These are phyloP conservation scores for Amanita subjunquillea DNA, from an alignment of 768 basidiomycete species.

Conservation along the genomic window DNA sequence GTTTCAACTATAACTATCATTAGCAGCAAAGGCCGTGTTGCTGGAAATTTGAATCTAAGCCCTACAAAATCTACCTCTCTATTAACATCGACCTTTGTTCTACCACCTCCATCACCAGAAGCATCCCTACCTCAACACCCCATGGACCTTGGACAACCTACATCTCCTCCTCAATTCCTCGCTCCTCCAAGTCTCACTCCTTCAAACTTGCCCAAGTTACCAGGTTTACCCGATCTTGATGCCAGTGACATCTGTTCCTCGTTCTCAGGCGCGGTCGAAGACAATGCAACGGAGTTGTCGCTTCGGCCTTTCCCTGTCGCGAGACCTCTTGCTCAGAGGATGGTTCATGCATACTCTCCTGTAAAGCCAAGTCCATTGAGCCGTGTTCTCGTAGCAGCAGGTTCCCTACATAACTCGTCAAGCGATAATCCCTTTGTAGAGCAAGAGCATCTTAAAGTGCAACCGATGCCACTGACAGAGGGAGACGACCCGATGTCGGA, in stretches of 20 bases:
- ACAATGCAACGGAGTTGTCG: slow-evolving; percentile 6
- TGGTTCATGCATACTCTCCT: slow-evolving; percentile 78
- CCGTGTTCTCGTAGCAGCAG: slow-evolving; percentile 61
- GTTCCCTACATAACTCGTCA: slow-evolving; percentile 40
- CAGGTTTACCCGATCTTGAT: background rate
- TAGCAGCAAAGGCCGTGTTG: background rate
- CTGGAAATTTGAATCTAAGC: slow-evolving; percentile 22
- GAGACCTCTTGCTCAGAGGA: slow-evolving; percentile 57
- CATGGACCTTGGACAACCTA: slow-evolving; percentile 3
- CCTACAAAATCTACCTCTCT: slow-evolving; percentile 32
- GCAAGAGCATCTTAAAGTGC: background rate
- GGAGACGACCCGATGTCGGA: background rate
- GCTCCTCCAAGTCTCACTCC: background rate
- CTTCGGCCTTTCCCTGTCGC: slow-evolving; percentile 52
- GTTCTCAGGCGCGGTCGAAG: background rate
- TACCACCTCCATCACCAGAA: slow-evolving; percentile 70
- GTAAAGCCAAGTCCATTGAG: slow-evolving; percentile 73
- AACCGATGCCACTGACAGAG: background rate
- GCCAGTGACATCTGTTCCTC: background rate
- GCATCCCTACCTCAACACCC: slow-evolving; percentile 42
- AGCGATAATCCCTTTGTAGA: slow-evolving; percentile 11
- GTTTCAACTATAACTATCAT: slow-evolving; percentile 17
- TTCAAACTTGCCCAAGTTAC: background rate
- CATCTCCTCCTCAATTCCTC: slow-evolving; percentile 5
- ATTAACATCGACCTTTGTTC: slow-evolving; percentile 61